Base-by-base conservation (phyloP, 306 rosid species). In the Ormosia semicastrata region DNA sequence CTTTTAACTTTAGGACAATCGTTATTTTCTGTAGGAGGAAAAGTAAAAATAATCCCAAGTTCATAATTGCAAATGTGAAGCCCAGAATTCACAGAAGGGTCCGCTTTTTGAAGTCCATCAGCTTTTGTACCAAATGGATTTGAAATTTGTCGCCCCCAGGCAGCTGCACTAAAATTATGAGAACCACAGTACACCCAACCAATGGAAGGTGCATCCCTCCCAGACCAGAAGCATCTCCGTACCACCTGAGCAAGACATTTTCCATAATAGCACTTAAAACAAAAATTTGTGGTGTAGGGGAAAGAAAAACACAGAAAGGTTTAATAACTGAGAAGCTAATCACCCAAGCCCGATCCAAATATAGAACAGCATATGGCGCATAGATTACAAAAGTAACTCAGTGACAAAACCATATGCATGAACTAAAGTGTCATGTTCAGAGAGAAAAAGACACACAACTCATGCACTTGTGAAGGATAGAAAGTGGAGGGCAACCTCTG, bases 181-280 rank as follows among this genome's bases (percentile, higher is more conserved):
- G 97, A 93, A 43, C 97, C 97, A 68, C 93, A 91, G 63, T 91
- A 93, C 53, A 91, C 88, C 97, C 97, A 93, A 75, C 97, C 97
- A 74, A 58, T 68, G 3, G 92, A 86, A 86, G 86, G 83, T 67
- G 79, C 82, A 60, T 54, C 89, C 59, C 40, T 58, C 78, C 58
- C 57, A 18, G 96, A 88, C 89, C 82, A 88, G 84, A 93, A 93
- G 68, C 89, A 80, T 80, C 97, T 91, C 66, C 88, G 84, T 44
- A 89, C 84, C 74, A 91, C 97, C 96, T 93, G 91, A 66, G 70
- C 53, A 69, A 68, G 58, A 34, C 50, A 75, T 29, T 84, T 54
- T 46, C 59, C 49, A 47, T 34, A 39, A 34, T 34, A 69, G 46
- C 33, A 62, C 66, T 58, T 33, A 5, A 47, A 44, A 56, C 46